Conservation (phyloP, 1,139 yeast species). For the Pichiaceae sp. region DNA sequence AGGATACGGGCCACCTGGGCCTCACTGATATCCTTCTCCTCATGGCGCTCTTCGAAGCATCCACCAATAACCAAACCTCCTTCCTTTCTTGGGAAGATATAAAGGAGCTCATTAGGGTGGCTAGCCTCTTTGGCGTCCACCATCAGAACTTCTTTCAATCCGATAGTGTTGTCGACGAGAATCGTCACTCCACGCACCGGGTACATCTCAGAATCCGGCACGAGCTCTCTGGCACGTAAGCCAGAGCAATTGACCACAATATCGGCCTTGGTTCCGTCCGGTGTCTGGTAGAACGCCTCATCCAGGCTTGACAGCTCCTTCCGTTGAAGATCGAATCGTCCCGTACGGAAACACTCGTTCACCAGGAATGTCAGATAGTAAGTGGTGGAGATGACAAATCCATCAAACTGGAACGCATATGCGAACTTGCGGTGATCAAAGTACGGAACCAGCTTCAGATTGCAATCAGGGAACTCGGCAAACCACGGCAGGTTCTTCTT, state of each 20-base stretch:
- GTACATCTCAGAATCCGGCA: constrained; percentile 27
- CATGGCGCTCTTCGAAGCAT: constrained; percentile 27
- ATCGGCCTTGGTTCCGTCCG: constrained; percentile 18
- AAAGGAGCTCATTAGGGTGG: constrained; percentile 31
- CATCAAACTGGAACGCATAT: constrained; percentile 36
- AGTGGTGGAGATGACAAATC: constrained; percentile 43
- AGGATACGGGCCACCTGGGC: constrained; percentile 32
- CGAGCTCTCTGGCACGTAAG: constrained; percentile 31
- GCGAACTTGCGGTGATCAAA: constrained; percentile 22
- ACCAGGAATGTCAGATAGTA: constrained; percentile 39
- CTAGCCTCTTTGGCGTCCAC: constrained; percentile 25
- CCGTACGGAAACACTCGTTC: constrained; percentile 30
- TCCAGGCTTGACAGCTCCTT: constrained; percentile 12
- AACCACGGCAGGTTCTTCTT: constrained; percentile 35
- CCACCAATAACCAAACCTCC: constrained; percentile 51
- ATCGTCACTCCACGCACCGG: constrained; percentile 39
- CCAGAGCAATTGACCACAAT: constrained; percentile 44
- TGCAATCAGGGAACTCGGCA: constrained; percentile 27
- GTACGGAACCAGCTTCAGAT: constrained; percentile 26
- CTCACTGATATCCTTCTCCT: constrained; percentile 25
- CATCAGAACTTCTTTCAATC: constrained; percentile 17
- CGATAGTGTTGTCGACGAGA: constrained; percentile 31
- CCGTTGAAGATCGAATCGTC: constrained; percentile 26
- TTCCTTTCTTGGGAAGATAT: constrained; percentile 45
- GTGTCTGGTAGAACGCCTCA: constrained; percentile 17